A percentile compares a stretch with the other conserved stretches of the same genome.
These are phyloP conservation scores for Spathaspora sp. DNA, from an alignment of 805 yeast genomes.

Conservation along the genomic window DNA sequence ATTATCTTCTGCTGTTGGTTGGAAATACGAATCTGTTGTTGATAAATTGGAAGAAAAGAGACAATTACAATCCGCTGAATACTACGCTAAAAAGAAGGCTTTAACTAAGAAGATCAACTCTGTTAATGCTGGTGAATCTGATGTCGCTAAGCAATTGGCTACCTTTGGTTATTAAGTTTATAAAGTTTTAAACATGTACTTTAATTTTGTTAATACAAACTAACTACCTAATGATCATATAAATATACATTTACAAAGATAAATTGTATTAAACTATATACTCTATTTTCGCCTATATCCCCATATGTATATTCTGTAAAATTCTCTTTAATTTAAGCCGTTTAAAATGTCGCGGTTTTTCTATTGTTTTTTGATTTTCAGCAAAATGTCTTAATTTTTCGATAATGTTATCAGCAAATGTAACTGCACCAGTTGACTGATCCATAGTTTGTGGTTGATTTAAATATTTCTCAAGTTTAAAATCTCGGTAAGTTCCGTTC, in stretches of 20 bases:
- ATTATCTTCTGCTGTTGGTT: constrained; percentile 94
- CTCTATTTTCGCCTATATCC: background rate
- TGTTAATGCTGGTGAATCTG: constrained; percentile 87
- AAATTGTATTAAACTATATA: no score
- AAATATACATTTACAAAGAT: background rate
- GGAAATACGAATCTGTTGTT: constrained; percentile 99
- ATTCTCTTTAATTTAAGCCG: background rate
- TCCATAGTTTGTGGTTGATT: constrained; percentile 1
- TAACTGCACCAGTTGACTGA: constrained; percentile 8
- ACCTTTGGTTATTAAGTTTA: constrained; percentile 87
- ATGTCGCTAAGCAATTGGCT: constrained; percentile 90
- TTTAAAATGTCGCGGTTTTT: background rate
- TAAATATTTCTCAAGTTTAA: constrained; percentile 4
- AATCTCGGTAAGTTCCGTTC: background rate
- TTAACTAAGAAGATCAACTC: constrained; percentile 86
- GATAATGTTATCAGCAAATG: constrained; percentile 7
- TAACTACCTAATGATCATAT: background rate
- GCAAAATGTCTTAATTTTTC: constrained; percentile 2
- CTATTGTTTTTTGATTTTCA: background rate
- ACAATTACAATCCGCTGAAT: constrained; percentile 97
- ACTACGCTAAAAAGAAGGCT: constrained; percentile 98
- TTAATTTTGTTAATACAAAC: background rate
- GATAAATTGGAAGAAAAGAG: constrained; percentile 98
- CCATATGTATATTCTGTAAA: background rate
- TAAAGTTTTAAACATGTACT: background rate